These are phyloP conservation scores for Ceratocystis papillata DNA, from an alignment of 2,329 filamentous ascomycete genomes.

Conservation along the genomic window DNA sequence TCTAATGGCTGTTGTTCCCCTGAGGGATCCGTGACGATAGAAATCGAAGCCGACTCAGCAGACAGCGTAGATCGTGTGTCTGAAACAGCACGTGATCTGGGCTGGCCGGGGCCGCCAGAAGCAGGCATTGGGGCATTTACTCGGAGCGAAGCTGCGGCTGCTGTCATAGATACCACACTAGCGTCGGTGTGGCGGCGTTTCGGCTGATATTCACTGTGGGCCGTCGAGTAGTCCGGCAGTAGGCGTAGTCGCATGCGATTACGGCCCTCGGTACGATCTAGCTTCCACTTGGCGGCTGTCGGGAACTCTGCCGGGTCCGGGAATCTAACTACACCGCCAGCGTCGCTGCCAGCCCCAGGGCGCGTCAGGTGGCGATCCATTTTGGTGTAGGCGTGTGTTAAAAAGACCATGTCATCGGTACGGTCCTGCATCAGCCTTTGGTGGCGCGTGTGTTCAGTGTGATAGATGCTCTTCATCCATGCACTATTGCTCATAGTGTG, in stretches of 20 bases:
- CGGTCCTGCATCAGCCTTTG: constrained; percentile 84
- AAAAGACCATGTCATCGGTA: constrained; percentile 74
- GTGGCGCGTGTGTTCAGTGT: constrained; percentile 82
- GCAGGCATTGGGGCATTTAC: constrained; percentile 29
- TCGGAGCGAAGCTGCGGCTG: constrained; percentile 32
- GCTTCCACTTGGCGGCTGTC: constrained; percentile 64
- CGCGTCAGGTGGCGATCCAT: constrained; percentile 69
- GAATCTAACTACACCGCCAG: background rate
- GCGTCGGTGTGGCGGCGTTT: constrained; percentile 56
- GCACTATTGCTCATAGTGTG: constrained; percentile 79
- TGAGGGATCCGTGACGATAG: constrained; percentile 20
- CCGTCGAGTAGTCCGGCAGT: constrained; percentile 61
- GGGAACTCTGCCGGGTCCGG: constrained; percentile 47
- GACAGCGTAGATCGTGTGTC: constrained; percentile 22
- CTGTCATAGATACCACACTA: background rate
- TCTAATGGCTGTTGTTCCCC: constrained; percentile 19
- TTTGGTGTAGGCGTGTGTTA: constrained; percentile 63
- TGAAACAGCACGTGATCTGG: constrained; percentile 19
- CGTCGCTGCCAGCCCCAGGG: constrained; percentile 49
- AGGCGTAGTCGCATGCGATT: constrained; percentile 89
- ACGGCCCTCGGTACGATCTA: constrained; percentile 89
- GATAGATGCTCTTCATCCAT: constrained; percentile 93
- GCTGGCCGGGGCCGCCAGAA: constrained; percentile 16
- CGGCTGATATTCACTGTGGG: constrained; percentile 67
- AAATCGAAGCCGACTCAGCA: constrained; percentile 20